phyloP scores from a whole-genome alignment of 768 basidiomycete genomes.

The Steccherinum ochraceum region DNA sequence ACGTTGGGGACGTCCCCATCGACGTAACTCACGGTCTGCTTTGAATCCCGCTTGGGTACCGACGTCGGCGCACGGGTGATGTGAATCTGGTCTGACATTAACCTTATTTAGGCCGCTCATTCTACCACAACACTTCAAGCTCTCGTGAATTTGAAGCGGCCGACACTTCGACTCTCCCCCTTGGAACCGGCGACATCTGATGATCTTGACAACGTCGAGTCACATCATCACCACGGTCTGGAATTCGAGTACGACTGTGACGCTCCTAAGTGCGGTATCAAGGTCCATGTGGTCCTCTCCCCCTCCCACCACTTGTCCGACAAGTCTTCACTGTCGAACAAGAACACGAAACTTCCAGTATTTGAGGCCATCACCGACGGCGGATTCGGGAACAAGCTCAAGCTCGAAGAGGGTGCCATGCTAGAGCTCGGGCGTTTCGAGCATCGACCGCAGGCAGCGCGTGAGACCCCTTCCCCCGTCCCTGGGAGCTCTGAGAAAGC shows the following conservation, averaged over 20 bases:
- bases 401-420: constrained; percentile 69
- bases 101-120: constrained; percentile 50
- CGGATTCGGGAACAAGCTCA: constrained; percentile 73
- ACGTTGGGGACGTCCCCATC: neutral
- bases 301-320: constrained; percentile 52
- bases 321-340: constrained; percentile 15
- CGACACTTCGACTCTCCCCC: constrained; percentile 74
- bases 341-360: constrained; percentile 43
- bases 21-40: neutral
- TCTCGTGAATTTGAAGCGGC: constrained; percentile 89
- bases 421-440: constrained; percentile 80
- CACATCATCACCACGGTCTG: constrained; percentile 64
- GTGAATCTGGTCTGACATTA: neutral
- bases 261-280: constrained; percentile 76
- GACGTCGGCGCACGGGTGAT: neutral
- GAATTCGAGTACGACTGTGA: constrained; percentile 94
- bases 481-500: neutral
- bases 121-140: constrained; percentile 93
- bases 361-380: constrained; percentile 69
- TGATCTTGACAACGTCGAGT: constrained; percentile 38
- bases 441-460: constrained; percentile 18
- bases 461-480: constrained; percentile 4
- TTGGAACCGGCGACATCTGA: constrained; percentile 37
- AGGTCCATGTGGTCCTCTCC: constrained; percentile 68
- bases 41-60: neutral